Evolutionary conservation across 1,284 basidiomycete species (phyloP).

Genomic region (Boletus smithii): DNA sequence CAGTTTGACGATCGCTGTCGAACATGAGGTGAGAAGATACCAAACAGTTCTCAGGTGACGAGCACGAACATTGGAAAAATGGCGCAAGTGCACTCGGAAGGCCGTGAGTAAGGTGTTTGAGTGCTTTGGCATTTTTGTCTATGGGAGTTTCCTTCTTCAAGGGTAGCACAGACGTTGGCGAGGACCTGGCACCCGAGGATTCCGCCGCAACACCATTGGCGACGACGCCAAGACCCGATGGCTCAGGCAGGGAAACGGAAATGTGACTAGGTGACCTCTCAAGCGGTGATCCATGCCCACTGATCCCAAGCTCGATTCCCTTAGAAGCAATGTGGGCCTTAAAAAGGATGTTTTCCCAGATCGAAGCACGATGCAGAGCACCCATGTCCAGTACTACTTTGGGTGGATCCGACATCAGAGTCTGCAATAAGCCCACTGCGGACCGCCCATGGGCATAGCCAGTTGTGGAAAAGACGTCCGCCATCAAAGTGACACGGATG

Average conservation of each 20-base stretch:
- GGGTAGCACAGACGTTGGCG: slow-evolving; percentile 26
- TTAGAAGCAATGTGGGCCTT: slow-evolving; percentile 57
- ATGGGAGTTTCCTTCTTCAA: slow-evolving; percentile 45
- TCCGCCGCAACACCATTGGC: slow-evolving; percentile 43
- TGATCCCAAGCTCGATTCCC: slow-evolving; percentile 46
- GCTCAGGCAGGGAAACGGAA: slow-evolving; percentile 39
- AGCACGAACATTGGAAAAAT: slow-evolving; percentile 80
- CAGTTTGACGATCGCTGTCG: slow-evolving; percentile 79
- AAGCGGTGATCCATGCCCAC: slow-evolving; percentile 41
- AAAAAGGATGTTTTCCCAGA: slow-evolving; percentile 85
- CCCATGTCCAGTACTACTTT: slow-evolving; percentile 77
- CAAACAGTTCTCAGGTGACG: not conserved
- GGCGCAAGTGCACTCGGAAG: slow-evolving; percentile 77
- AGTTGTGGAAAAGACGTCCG: slow-evolving; percentile 86
- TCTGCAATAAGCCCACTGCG: slow-evolving; percentile 73
- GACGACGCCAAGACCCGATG: slow-evolving; percentile 29
- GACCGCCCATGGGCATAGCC: slow-evolving; percentile 81
- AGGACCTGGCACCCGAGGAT: slow-evolving; percentile 20
- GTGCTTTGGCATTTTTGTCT: slow-evolving; percentile 69
- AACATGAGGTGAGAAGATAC: slow-evolving; percentile 10
- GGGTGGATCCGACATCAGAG: slow-evolving; percentile 64
- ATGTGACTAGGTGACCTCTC: slow-evolving; percentile 44
- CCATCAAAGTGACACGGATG: slow-evolving; percentile 78
- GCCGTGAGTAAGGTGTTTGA: slow-evolving; percentile 80
- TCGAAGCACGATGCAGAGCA: slow-evolving; percentile 75